Evolutionary conservation across 1,284 basidiomycete genomes (phyloP).

Genomic region (Meripilus lineatus): DNA sequence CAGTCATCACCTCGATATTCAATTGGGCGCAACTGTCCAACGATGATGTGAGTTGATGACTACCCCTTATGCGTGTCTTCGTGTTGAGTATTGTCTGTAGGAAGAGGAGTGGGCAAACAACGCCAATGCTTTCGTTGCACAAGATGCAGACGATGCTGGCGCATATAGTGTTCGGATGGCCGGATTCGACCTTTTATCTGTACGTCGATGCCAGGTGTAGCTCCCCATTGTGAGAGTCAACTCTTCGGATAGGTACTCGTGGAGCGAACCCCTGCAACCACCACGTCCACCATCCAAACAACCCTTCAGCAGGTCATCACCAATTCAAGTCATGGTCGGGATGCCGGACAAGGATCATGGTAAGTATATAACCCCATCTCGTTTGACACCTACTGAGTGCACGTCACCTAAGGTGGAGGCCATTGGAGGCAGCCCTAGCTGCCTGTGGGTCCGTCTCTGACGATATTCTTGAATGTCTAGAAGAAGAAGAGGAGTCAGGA

Average conservation of each 20-base stretch:
- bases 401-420: constrained; percentile 69
- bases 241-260: constrained; percentile 55
- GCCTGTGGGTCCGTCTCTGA: constrained; percentile 84
- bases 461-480: constrained; percentile 69
- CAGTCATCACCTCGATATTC: constrained; percentile 59
- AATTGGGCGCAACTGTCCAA: constrained; percentile 83
- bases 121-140: constrained; percentile 88
- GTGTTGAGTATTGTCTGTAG: constrained; percentile 33
- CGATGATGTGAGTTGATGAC: constrained; percentile 88
- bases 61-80: no score
- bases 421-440: constrained; percentile 80
- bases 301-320: constrained; percentile 53
- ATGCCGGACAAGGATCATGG: constrained; percentile 53
- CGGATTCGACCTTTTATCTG: constrained; percentile 79
- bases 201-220: constrained; percentile 31
- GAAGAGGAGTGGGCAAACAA: constrained; percentile 90
- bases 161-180: constrained; percentile 80
- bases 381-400: no score
- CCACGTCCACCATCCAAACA: constrained; percentile 53
- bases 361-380: no score
- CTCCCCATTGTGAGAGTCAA: constrained; percentile 4
- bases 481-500: constrained; percentile 67
- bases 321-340: constrained; percentile 50
- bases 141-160: constrained; percentile 91
- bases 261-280: constrained; percentile 57